phyloP scores from a whole-genome alignment of 2,329 filamentous ascomycete genomes.

The Neodidymelliopsis sp. region DNA sequence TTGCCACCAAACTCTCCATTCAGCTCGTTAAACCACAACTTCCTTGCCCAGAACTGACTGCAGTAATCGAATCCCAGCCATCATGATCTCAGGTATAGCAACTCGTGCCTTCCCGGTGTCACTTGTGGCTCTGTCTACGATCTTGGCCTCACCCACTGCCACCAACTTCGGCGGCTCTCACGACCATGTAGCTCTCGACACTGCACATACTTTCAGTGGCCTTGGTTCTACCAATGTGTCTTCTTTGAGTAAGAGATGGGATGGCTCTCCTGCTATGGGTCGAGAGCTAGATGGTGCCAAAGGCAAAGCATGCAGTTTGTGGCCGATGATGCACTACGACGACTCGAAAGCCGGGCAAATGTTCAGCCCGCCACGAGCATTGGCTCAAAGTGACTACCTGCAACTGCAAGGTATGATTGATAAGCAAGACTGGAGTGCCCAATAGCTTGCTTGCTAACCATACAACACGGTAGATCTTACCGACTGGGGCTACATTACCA shows the following conservation, averaged over 20 bases:
- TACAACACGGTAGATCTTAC: not conserved
- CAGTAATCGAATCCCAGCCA: not conserved
- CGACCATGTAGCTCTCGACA: no score
- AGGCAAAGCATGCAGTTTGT: constrained; percentile 1
- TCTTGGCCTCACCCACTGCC: not conserved
- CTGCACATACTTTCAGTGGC: no score
- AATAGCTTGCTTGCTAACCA: no score
- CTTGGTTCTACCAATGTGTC: not conserved
- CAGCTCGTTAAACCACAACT: no score
- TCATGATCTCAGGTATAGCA: not conserved
- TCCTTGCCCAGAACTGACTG: not conserved
- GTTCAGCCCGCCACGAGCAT: not conserved
- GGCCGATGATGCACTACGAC: constrained; percentile 7
- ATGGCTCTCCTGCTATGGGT: constrained; percentile 14
- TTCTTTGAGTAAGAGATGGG: constrained; percentile 1
- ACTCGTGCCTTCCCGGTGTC: not conserved
- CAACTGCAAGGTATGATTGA: constrained; percentile 5
- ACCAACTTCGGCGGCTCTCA: not conserved
- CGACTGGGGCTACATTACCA: constrained; percentile 9
- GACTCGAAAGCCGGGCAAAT: constrained; percentile 2
- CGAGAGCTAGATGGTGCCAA: constrained; percentile 1
- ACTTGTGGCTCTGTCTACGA: not conserved
- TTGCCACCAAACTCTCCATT: not conserved
- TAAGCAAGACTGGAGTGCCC: no score
- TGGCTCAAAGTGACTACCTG: constrained; percentile 8